Conservation (phyloP, 176 grass and related monocot genomes). For the Pontederia crassipes region DNA sequence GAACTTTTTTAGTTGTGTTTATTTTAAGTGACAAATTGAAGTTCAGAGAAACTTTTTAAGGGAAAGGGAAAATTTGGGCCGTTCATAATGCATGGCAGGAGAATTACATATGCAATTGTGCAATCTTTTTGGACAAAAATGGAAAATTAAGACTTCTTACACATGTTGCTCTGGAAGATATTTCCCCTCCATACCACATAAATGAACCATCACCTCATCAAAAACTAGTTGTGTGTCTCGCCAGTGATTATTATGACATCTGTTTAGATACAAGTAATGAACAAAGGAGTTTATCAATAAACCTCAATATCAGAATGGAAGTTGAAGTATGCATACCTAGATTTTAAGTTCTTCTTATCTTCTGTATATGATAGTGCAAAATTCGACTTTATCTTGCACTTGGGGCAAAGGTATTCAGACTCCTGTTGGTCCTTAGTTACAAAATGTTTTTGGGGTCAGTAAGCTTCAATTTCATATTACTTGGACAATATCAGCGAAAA, state of each 20-base stretch:
- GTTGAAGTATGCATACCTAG: conserved; percentile 30
- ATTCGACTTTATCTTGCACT: conserved; percentile 41
- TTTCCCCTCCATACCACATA: conserved; percentile 82
- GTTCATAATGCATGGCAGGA: too few relatives aligned
- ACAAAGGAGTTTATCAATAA: neutral
- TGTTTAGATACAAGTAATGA: conserved; percentile 14
- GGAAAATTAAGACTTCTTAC: conserved; percentile 31
- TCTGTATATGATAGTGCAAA: conserved; percentile 26
- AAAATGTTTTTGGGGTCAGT: conserved; percentile 30
- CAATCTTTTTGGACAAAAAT: too few relatives aligned
- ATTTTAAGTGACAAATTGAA: too few relatives aligned
- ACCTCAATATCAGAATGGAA: conserved; percentile 4
- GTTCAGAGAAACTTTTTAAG: too few relatives aligned
- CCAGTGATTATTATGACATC: conserved; percentile 18
- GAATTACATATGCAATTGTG: too few relatives aligned
- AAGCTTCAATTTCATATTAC: conserved; percentile 1
- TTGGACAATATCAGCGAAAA: neutral
- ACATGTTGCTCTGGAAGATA: conserved; percentile 76
- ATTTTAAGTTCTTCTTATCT: conserved; percentile 34
- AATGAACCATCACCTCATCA: conserved; percentile 54
- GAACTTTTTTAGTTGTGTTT: too few relatives aligned
- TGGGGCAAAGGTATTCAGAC: conserved; percentile 58
- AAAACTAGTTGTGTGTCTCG: conserved; percentile 12
- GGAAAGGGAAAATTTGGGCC: too few relatives aligned
- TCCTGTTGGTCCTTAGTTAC: conserved; percentile 44